Base-by-base conservation (phyloP, 148 eudicot species). In the Persicaria maculosa region DNA sequence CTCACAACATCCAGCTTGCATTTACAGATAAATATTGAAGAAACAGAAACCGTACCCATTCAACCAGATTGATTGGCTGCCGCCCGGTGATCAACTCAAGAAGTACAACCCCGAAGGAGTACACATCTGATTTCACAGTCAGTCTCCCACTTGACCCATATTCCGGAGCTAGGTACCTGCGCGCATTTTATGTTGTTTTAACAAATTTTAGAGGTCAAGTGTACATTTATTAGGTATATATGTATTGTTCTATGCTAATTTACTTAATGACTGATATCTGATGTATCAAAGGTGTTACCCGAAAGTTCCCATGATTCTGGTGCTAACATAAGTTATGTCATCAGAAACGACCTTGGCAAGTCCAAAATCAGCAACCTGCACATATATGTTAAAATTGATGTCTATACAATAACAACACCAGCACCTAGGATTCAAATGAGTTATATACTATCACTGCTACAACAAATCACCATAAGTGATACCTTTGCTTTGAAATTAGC, bases 401-500 rank as follows among this genome's bases (percentile, higher is more conserved):
- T 31, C 0, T 31, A 31, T 22, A 22, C 0, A 22, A 22, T 22
- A 22, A 22, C 0, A 22, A 22, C 25, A 22, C 25, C 25, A 0
- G 1, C 25, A 22, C 25, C 25, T 22, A 22, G 22, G 22, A 22
- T 22, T 22, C 22, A 22, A 22, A 22, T 22, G 22, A 22, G 25
- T 22, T 0, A 22, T 31, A 31, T 31, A 2, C 40, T 31, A 0
- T 31, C 40, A 31, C 0, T 31, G 36, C 40, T 1, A 31, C 40
- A 31, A 31, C 3, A 31, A 31, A 48, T 48, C 12, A 8, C 1
- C 8, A 12, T 48, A 22, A 17, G 25, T 6, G 0, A n/a, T 19
- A 70, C 73, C 53, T 70, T 70, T n/a, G 73, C 36, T 50, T 14
- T 46, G 53, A 45, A 70, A 25, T 70, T 70, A 25, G 73, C 45